Base-by-base conservation (phyloP, 2,329 filamentous ascomycete genomes). In the Aspergillus caelatus region DNA sequence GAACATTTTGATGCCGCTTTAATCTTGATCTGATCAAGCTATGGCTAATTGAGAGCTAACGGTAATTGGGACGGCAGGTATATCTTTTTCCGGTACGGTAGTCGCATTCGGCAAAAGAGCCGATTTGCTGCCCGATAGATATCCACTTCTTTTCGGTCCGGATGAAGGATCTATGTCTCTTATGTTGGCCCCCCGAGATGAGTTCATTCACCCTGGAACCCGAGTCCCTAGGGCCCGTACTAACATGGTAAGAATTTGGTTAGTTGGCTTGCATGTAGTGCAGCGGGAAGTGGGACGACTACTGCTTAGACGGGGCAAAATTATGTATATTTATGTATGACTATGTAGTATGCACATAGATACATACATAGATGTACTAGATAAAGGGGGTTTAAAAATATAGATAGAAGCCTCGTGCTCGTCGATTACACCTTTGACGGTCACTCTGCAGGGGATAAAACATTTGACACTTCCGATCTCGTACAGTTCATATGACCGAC, bases 51-150 rank as follows among this genome's bases (percentile, higher is more conserved):
- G 36, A 32, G 19, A 41, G 57, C 52, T 36, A 57, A 41, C 16
- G 28, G 14, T 41, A 28, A 60, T 65, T 21, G 52, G 52, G 34
- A 39, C 32, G 32, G 34, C 52, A 81, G 80, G 60, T 81, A 80
- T 64, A 62, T 82, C 39, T 82, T 82, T 68, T 81, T 79, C 67
- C 75, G 72, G 52, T 79, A 80, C 60, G 80, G 80, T 14, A 75
- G 73, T 65, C 73, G 71, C 36, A 77, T 82, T 63, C 77, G 80
- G 62, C 73, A 77, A 67, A 75, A 72, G 63, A 81, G 78, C 68
- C 77, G 77, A 56, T 80, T 77, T 62, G 77, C 78, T 7, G 74
- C 71, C 23, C 67, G 70, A 19, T 71, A 74, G 57, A 65, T 58
- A 55, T 39, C 52, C 52, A 39, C 34, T 39, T 41, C 52, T n/a